Evolutionary conservation across 768 basidiomycete species (phyloP).

Genomic region (Leccinum aurantiacum): DNA sequence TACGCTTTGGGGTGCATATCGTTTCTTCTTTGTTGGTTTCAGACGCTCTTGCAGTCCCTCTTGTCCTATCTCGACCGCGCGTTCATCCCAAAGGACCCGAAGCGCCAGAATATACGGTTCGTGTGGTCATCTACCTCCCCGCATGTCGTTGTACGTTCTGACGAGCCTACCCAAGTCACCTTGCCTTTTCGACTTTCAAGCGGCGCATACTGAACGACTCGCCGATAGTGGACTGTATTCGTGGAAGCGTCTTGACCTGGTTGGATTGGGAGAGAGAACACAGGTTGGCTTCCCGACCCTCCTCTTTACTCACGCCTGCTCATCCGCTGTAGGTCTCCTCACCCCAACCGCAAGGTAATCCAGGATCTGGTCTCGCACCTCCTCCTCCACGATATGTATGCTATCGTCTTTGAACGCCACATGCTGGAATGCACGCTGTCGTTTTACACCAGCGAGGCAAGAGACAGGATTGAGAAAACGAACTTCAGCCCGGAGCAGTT

Average conservation of each 20-base stretch:
- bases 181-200: conserved; percentile 58
- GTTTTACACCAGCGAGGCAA: conserved; percentile 58
- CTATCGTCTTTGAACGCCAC: conserved; percentile 51
- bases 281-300: conserved; percentile 24
- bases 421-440: conserved; percentile 50
- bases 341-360: conserved; percentile 43
- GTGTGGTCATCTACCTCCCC: conserved; percentile 17
- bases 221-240: conserved; percentile 43
- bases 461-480: conserved; percentile 34
- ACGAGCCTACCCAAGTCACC: conserved; percentile 37
- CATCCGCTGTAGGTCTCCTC: conserved; percentile 33
- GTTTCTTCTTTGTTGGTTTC: not conserved
- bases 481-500: conserved; percentile 47
- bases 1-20: not conserved
- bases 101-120: conserved; percentile 47
- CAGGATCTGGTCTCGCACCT: conserved; percentile 57
- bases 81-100: conserved; percentile 48
- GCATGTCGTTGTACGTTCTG: not conserved
- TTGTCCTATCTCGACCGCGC: conserved; percentile 72
- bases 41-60: conserved; percentile 62
- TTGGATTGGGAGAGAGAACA: conserved; percentile 52
- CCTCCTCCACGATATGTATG: conserved; percentile 55
- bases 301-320: conserved; percentile 1
- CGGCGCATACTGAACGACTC: conserved; percentile 50
- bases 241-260: conserved; percentile 49